phyloP scores from a whole-genome alignment of 371 early-diverging fungal species.

The Mortierella sp. region DNA sequence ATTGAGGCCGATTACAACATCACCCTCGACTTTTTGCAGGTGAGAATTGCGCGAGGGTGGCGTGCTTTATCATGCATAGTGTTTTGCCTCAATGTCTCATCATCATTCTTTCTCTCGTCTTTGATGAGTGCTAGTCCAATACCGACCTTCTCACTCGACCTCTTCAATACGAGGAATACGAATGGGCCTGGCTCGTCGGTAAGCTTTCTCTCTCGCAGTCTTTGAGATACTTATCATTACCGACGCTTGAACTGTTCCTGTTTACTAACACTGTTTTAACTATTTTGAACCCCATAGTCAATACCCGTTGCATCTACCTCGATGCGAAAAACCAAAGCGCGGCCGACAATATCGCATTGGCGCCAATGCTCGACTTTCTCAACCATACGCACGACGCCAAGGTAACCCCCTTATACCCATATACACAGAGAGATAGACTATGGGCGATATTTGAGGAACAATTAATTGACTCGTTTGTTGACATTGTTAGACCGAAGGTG shows the following conservation, averaged over 20 bases:
- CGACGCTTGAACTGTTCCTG: too few species aligned
- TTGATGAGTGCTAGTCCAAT: slow-evolving; percentile 12
- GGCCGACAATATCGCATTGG: slow-evolving; percentile 69
- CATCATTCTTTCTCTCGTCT: background rate
- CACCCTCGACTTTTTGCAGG: slow-evolving; percentile 60
- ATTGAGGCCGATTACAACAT: slow-evolving; percentile 62
- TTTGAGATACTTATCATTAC: background rate
- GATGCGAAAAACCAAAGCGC: slow-evolving; percentile 61
- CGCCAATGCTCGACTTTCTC: slow-evolving; percentile 74
- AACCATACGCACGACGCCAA: slow-evolving; percentile 73
- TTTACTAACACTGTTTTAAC: background rate
- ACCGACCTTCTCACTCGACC: slow-evolving; percentile 41
- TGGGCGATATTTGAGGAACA: background rate
- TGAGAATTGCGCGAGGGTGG: slow-evolving; percentile 7
- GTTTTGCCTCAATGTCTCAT: background rate
- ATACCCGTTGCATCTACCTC: slow-evolving; percentile 74
- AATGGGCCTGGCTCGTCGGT: slow-evolving; percentile 78
- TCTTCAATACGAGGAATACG: slow-evolving; percentile 63
- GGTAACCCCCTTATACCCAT: slow-evolving; percentile 14
- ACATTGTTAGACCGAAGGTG: slow-evolving; percentile 64
- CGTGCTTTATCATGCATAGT: background rate
- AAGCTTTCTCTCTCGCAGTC: background rate
- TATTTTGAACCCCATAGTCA: slow-evolving; percentile 55
- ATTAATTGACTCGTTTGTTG: background rate
- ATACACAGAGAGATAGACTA: too few species aligned